Evolutionary conservation across 1,284 basidiomycete species (phyloP), one percentile per base, ranked within the genome.

Genomic region (Phellinidium pouzarii): DNA sequence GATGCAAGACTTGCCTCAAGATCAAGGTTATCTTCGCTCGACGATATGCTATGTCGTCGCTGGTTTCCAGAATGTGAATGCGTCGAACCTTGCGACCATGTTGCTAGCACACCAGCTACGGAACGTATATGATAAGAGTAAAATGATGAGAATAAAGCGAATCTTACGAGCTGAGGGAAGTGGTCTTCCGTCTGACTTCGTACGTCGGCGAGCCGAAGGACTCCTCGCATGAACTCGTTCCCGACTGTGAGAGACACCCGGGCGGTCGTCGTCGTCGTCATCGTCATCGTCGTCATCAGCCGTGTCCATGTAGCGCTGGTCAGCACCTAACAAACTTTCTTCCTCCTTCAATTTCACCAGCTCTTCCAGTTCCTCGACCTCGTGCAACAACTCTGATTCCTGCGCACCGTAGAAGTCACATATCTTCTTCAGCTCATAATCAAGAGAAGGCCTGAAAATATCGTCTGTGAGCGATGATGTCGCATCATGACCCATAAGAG

Each of bases 371-470:
- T 78, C 72, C 1, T 72, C 70, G 4, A 89, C 71, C 26, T 88
- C 83, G 2, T 76, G 74, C 11, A 80, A 62, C 0, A 94, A 66
- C 54, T 94, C 88, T 37, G 74, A 78, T 61, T 88, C 83, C 66
- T 94, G 91, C 5, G 71, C 63, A 53, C 79, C 77, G 68, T 97
- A 98, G 66, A 98, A 98, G 0, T 73, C 58, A 27, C 75, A 73
- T 20, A 98, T 87, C 75, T 95, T 98, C 63, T 76, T 72, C 40
- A 95, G 74, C 64, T 99, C 94, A 54, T 79, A 75, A 66, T 96
- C 87, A 29, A 97, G 76, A 0, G 94, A 75, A 0, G 84, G 80
- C 9, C 76, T 68, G 67, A 97, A 96, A 22, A 78, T 60, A 3
- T 66, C 65, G 61, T 90, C 80, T 4, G 77, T 78, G 26, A 68